Evolutionary conservation across 768 basidiomycete genomes (phyloP), one percentile per base, ranked within the genome.

Genomic region (Rhodotorula sphaerocarpa): DNA sequence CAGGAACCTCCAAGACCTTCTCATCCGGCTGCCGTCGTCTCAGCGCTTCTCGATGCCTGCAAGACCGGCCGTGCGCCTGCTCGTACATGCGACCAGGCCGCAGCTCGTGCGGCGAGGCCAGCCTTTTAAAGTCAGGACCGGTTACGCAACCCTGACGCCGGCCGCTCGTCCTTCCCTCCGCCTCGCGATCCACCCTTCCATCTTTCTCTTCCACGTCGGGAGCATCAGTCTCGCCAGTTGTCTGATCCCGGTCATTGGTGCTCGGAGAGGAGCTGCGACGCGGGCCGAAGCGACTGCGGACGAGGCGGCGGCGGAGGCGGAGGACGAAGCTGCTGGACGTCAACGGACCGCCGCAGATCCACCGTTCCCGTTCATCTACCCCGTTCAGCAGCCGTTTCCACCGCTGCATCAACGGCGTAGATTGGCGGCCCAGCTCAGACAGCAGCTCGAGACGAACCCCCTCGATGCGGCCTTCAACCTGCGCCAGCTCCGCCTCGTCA

Each of bases 401-500:
- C 50, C 59, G 0, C 43, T 10, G 2, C 34, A 47, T 3, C 64
- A 65, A 39, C 54, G 55, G 7, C 34, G 56, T 3, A 15, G 39
- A 0, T 50, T 65, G 21, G 55, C 58, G 3, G 27, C 48, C 20
- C 57, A 55, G 16, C 44, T 67, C 5, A 57, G 66, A 0, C 50
- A 36, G n/a, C 65, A 61, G 31, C 36, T 66, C 45, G 11, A 27
- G 5, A 18, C 31, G 0, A 33, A 55, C 10, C 58, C 66, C 5
- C 34, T 55, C 39, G 66, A 67, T 25, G 54, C 58, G 45, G 53
- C 57, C 23, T 67, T 67, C 61, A 67, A 50, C 18, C 55, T 67
- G 9, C 66, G 66, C 34, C 66, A 67, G 42, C 58, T 67, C 20
- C 55, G 63, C 47, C 61, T 67, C 46, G 50, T 63, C 50, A 60